These are phyloP conservation scores for Sporothrix curviconia DNA, from an alignment of 2,329 filamentous ascomycete species.

Conservation along the genomic window DNA sequence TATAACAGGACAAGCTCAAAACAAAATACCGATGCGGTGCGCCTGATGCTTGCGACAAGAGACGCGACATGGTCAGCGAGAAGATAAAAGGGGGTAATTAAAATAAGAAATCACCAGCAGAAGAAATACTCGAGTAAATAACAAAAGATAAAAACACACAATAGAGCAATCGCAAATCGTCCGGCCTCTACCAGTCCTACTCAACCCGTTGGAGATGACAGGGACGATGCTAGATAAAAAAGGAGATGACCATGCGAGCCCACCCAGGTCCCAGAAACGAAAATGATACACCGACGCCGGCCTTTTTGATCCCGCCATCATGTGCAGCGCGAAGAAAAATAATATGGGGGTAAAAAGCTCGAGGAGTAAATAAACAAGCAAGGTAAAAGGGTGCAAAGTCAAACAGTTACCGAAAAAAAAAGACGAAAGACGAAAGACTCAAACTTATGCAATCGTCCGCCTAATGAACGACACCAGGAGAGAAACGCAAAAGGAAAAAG, in stretches of 20 bases:
- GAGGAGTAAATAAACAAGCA: not conserved
- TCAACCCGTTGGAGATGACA: not conserved
- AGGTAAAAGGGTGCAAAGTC: not conserved
- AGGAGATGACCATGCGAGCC: conserved; percentile 6
- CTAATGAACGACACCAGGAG: no score
- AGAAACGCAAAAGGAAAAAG: no score
- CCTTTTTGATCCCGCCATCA: conserved; percentile 10
- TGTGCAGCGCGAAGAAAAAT: conserved; percentile 5
- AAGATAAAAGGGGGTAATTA: not conserved
- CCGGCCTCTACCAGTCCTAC: not conserved
- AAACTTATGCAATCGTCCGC: no score
- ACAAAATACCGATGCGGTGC: no score
- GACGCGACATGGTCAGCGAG: no score
- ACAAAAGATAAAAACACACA: no score
- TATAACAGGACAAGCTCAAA: not conserved
- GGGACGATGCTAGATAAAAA: not conserved
- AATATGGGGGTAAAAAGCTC: not conserved
- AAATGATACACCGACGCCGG: conserved; percentile 8
- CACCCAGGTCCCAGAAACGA: conserved; percentile 1
- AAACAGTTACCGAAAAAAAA: not conserved
- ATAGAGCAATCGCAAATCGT: not conserved
- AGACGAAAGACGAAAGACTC: no score
- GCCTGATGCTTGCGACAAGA: no score
- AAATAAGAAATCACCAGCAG: not conserved
- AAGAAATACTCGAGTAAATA: not conserved